Conservation (phyloP, 176 grass and related monocot genomes). For the Rhynchospora pubera region DNA sequence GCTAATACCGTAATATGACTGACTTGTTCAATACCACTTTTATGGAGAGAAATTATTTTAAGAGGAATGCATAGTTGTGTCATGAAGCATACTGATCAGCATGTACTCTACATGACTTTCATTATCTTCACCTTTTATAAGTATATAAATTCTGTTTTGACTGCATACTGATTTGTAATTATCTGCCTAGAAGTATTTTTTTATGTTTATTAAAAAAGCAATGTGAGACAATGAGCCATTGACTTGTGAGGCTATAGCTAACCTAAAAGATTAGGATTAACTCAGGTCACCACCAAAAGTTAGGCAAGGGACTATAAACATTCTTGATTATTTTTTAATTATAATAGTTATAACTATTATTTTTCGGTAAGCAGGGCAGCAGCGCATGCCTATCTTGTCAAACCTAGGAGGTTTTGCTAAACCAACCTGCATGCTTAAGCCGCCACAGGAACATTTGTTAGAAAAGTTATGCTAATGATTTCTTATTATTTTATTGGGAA, state of each 20-base stretch:
- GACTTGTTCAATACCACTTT: not conserved
- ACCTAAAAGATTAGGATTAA: not conserved
- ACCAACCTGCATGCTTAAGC: constrained; percentile 37
- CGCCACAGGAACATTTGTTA: constrained; percentile 69
- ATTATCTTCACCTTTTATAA: not conserved
- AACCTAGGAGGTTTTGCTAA: constrained; percentile 28
- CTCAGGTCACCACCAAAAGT: too few species aligned
- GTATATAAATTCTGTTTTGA: not conserved
- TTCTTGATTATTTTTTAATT: not conserved
- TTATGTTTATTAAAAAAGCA: not conserved
- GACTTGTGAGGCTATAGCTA: not conserved
- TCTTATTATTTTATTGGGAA: not conserved
- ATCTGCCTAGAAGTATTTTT: not conserved
- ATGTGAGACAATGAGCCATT: not conserved
- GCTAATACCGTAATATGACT: not conserved
- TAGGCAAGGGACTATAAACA: not conserved
- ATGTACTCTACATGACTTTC: not conserved
- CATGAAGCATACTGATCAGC: not conserved
- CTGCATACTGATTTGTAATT: not conserved
- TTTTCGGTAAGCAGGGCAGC: constrained; percentile 30
- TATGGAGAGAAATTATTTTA: not conserved
- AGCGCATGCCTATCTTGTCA: not conserved
- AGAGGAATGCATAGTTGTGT: not conserved
- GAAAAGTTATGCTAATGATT: constrained; percentile 47
- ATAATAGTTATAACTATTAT: not conserved